phyloP scores from a whole-genome alignment of 2,329 filamentous ascomycete species.

The Penicillium sp. region DNA sequence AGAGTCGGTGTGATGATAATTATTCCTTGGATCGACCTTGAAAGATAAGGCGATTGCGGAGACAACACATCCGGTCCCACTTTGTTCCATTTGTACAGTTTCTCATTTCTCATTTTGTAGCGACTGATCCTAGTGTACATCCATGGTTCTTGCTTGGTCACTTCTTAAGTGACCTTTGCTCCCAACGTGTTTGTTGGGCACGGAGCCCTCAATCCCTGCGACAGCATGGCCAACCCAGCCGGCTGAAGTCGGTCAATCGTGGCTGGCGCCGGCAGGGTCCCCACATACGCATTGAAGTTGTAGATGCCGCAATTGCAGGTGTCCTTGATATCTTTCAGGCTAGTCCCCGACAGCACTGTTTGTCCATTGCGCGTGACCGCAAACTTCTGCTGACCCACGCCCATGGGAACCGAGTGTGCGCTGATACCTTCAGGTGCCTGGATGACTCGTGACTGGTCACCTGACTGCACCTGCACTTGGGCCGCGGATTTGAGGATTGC shows the following conservation, averaged over 20 bases:
- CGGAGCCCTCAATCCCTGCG: slow-evolving; percentile 26
- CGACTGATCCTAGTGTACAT: neutral
- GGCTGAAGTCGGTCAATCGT: slow-evolving; percentile 36
- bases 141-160: neutral
- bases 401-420: slow-evolving; percentile 46
- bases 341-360: slow-evolving; percentile 45
- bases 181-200: slow-evolving; percentile 29
- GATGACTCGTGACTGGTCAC: slow-evolving; percentile 42
- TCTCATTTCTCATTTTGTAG: neutral
- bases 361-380: slow-evolving; percentile 40
- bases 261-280: slow-evolving; percentile 42
- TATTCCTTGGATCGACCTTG: neutral
- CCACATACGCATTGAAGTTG: slow-evolving; percentile 55
- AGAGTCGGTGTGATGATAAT: slow-evolving; percentile 3
- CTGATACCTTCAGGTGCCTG: slow-evolving; percentile 46
- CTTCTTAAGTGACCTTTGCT: too few relatives aligned
- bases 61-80: neutral
- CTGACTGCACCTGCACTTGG: slow-evolving; percentile 45
- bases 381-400: slow-evolving; percentile 47
- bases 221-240: slow-evolving; percentile 28
- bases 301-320: slow-evolving; percentile 50
- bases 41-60: neutral
- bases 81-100: neutral
- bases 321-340: slow-evolving; percentile 48
- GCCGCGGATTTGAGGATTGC: slow-evolving; percentile 46